Percentiles rank a stretch among this genome's conserved stretches.
Conservation (phyloP, 495 filamentous ascomycete genomes). For the Penicillium coffeae region DNA sequence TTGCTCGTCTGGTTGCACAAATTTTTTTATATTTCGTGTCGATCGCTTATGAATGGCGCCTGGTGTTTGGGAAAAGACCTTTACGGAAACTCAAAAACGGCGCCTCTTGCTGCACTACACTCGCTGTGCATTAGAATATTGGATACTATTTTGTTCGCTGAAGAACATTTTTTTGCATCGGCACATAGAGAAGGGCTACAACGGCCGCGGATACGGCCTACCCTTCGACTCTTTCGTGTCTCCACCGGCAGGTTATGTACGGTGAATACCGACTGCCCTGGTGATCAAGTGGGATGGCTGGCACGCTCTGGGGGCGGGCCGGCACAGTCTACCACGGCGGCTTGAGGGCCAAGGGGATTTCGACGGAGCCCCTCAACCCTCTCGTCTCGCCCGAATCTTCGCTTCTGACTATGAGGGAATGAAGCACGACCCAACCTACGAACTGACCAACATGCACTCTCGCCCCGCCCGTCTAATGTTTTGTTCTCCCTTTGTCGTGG, state of each 20-base stretch:
- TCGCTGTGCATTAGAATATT: conserved; percentile 41
- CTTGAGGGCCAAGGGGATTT: conserved; percentile 1
- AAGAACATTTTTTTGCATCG: conserved; percentile 35
- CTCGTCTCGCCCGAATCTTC: conserved; percentile 9
- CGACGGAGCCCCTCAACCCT: conserved; percentile 6
- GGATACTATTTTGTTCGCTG: conserved; percentile 20
- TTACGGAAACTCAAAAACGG: conserved; percentile 26
- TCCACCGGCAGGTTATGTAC: conserved; percentile 19
- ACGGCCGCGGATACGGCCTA: conserved; percentile 8
- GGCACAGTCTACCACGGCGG: conserved; percentile 4
- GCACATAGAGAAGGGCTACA: conserved; percentile 31
- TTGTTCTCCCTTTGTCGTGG: background rate
- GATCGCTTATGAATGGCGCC: conserved; percentile 45
- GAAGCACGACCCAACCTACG: conserved; percentile 11
- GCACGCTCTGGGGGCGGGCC: conserved; percentile 1
- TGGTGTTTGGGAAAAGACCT: conserved; percentile 27
- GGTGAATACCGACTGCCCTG: conserved; percentile 7
- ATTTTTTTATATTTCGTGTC: conserved; percentile 42
- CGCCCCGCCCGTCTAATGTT: conserved; percentile 14
- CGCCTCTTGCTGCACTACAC: conserved; percentile 40
- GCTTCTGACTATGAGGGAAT: conserved; percentile 11
- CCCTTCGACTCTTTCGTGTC: conserved; percentile 12
- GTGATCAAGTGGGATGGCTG: conserved; percentile 6
- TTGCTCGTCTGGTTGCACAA: conserved; percentile 38
- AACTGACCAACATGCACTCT: background rate